phyloP scores from a whole-genome alignment of 805 yeast species.

The Cyberlindnera subsufficiens region DNA sequence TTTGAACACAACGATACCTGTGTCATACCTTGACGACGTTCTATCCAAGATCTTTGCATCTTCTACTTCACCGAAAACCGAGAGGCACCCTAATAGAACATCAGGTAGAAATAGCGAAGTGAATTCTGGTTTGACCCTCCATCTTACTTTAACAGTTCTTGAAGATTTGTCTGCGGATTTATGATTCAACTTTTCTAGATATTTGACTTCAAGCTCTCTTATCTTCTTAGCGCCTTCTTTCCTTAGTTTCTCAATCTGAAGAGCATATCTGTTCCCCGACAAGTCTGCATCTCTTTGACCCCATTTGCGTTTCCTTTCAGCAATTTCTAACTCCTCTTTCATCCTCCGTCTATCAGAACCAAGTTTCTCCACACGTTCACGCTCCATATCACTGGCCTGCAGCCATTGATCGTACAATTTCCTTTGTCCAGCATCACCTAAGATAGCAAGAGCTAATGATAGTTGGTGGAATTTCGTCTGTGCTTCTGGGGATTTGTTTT shows the following conservation, averaged over 20 bases:
- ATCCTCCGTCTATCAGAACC: constrained; percentile 13
- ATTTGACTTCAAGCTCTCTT: constrained; percentile 11
- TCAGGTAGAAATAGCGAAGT: constrained; percentile 17
- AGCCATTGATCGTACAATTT: constrained; percentile 58
- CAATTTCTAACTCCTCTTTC: constrained; percentile 20
- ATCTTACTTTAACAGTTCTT: constrained; percentile 15
- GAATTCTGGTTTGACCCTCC: constrained; percentile 20
- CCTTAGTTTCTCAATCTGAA: constrained; percentile 17
- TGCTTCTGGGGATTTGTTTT: constrained; percentile 76
- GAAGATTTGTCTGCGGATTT: background rate
- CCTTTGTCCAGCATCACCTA: constrained; percentile 77
- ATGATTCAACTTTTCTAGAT: constrained; percentile 5
- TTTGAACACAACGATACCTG: constrained; percentile 13
- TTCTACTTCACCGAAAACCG: constrained; percentile 20
- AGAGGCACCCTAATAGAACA: constrained; percentile 18
- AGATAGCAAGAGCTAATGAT: constrained; percentile 75
- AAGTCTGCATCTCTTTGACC: constrained; percentile 5
- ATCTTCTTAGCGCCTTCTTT: constrained; percentile 20
- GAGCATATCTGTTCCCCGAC: constrained; percentile 8
- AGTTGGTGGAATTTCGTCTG: constrained; percentile 88
- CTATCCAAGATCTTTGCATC: constrained; percentile 9
- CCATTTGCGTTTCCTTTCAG: constrained; percentile 17
- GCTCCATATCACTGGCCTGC: constrained; percentile 3
- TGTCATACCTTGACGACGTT: constrained; percentile 11
- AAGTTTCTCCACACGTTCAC: constrained; percentile 8